Percentiles rank a stretch among this genome's conserved stretches.
Conservation (phyloP, 495 filamentous ascomycete genomes). For the Lepidopterella palustris region DNA sequence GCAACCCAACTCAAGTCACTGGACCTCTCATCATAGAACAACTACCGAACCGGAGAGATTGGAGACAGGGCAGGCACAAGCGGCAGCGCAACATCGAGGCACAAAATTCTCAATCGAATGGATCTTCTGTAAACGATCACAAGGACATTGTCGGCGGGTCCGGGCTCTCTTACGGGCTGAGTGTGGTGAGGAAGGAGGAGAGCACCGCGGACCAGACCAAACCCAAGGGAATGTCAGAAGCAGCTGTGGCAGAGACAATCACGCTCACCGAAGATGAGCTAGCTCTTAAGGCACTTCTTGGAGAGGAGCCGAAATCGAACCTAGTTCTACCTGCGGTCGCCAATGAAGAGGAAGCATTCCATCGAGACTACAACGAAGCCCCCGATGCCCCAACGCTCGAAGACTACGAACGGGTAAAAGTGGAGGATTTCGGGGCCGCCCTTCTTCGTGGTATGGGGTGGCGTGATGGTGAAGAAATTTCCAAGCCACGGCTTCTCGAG, state of each 20-base stretch:
- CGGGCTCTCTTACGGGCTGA: conserved; percentile 13
- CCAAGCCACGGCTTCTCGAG: conserved; percentile 47
- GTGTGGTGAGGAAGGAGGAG: conserved; percentile 7
- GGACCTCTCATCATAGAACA: conserved; percentile 9
- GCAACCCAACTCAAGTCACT: background rate
- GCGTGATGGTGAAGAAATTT: conserved; percentile 72
- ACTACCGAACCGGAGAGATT: conserved; percentile 19
- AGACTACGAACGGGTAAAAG: conserved; percentile 80
- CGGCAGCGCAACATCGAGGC: background rate
- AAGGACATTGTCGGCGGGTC: background rate
- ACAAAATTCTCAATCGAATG: background rate
- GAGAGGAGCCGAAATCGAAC: conserved; percentile 49
- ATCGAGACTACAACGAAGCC: conserved; percentile 58
- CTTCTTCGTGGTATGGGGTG: conserved; percentile 88
- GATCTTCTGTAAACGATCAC: background rate
- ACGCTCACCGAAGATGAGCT: conserved; percentile 60
- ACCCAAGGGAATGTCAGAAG: background rate
- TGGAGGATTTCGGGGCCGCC: conserved; percentile 89
- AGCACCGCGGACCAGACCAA: background rate
- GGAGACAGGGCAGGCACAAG: conserved; percentile 10
- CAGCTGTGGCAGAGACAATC: background rate
- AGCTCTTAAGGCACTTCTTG: conserved; percentile 74
- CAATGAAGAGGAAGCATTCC: conserved; percentile 65
- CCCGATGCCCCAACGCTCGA: conserved; percentile 71
- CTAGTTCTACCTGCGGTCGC: conserved; percentile 51